Percentiles rank a stretch among this genome's conserved stretches.
Conservation (phyloP, 352 stramenopile species). For the Globisporangium apiculatum region DNA sequence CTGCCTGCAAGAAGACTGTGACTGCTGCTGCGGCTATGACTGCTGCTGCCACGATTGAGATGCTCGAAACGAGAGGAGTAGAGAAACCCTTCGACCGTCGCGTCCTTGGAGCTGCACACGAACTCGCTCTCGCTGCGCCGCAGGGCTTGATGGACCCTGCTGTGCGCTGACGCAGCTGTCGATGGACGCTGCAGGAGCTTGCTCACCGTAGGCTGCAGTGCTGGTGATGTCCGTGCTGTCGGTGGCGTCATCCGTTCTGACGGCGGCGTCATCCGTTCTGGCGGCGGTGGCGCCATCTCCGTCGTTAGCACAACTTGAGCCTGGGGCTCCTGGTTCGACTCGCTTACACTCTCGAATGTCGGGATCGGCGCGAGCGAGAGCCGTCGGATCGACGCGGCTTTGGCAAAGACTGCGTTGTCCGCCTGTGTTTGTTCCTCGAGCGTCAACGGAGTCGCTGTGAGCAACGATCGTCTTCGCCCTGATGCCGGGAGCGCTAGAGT, state of each 20-base stretch:
- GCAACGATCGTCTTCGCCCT: background rate
- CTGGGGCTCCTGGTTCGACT: constrained; percentile 7
- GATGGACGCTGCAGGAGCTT: constrained; percentile 19
- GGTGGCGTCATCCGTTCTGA: too few species aligned
- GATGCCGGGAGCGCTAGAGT: background rate
- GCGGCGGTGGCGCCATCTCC: background rate
- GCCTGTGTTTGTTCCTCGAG: constrained; percentile 20
- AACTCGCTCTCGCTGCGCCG: constrained; percentile 49
- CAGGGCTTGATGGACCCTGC: constrained; percentile 52
- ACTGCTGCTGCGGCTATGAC: background rate
- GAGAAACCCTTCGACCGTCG: constrained; percentile 36
- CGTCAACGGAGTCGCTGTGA: background rate
- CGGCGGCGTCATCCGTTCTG: too few species aligned
- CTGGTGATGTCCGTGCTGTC: background rate
- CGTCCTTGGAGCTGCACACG: constrained; percentile 38
- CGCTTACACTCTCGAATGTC: background rate
- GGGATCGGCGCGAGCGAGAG: constrained; percentile 9
- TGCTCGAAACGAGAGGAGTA: constrained; percentile 51
- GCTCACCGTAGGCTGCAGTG: background rate
- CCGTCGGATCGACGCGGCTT: constrained; percentile 26
- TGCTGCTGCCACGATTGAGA: constrained; percentile 13
- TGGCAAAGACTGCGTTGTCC: constrained; percentile 30
- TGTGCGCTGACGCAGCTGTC: constrained; percentile 41
- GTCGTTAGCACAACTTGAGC: background rate
- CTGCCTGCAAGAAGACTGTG: background rate